phyloP scores from a whole-genome alignment of 2,329 filamentous ascomycete genomes.

The Pseudocercospora cruenta region DNA sequence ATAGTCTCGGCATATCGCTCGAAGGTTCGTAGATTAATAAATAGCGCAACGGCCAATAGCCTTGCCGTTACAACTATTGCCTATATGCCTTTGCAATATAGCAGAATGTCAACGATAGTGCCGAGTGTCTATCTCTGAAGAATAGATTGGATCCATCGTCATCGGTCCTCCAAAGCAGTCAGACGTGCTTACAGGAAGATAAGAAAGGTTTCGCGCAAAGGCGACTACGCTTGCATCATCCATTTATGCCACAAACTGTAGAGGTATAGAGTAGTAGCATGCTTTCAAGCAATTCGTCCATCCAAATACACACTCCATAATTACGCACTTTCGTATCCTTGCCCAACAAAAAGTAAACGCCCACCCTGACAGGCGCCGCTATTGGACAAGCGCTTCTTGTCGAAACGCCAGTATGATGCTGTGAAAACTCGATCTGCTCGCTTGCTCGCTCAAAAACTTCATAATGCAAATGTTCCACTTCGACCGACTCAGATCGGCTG shows the following conservation, averaged over 20 bases:
- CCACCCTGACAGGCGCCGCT: slow-evolving; percentile 5
- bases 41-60: slow-evolving; percentile 1
- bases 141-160: neutral
- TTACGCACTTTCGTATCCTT: slow-evolving; percentile 13
- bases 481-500: neutral
- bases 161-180: no score
- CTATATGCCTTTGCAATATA: no score
- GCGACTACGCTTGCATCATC: slow-evolving; percentile 3
- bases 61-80: neutral
- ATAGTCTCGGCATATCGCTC: neutral
- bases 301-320: slow-evolving; percentile 9
- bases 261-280: slow-evolving; percentile 10
- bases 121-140: neutral
- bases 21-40: slow-evolving; percentile 2
- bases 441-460: slow-evolving; percentile 25
- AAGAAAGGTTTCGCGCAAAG: neutral
- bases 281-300: slow-evolving; percentile 1
- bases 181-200: neutral
- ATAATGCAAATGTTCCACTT: slow-evolving; percentile 15
- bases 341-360: slow-evolving; percentile 5
- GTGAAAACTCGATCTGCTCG: slow-evolving; percentile 20
- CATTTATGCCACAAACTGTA: slow-evolving; percentile 1
- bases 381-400: slow-evolving; percentile 6
- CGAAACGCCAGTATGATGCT: slow-evolving; percentile 21
- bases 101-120: no score